Evolutionary conservation across 2,329 filamentous ascomycete species (phyloP), one percentile per base, ranked within the genome.

Genomic region (Pyricularia sp.): DNA sequence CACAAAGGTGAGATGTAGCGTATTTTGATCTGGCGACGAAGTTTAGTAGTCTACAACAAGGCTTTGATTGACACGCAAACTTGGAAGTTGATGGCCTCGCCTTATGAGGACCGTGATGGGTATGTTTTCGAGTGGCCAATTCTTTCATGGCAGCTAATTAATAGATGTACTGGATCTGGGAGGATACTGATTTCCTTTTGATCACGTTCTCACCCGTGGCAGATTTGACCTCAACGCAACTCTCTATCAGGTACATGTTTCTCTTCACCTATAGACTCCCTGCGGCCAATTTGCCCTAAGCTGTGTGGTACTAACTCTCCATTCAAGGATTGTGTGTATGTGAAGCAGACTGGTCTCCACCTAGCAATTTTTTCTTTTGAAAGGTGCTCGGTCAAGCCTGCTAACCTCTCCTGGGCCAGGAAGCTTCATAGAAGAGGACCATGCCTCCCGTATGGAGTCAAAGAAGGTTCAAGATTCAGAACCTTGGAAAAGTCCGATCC

Each of bases 191-290:
- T 13, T 40, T 40, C 3, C 19, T 26, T 24, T 12, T 19, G 13
- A 28, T n/a, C 40, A 49, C 16, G 5, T 22, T 62, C 19, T 33
- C 60, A 2, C 60, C 12, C 12, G 30, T 22, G 61, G 67, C 71
- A 92, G 90, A 62, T 97, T 96, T 71, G 90, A 96, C 74, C 96
- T 99, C 92, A 96, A 97, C 73, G 93, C 91, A 62, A 97, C 93
- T 2, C 81, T 87, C 63, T 94, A 92, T 72, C 89, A 97, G 80
- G 93, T 94, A 77, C 75, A 84, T 70, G 71, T 68, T 60, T 60
- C 62, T 55, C 24, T 57, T 6, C 53, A 12, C 22, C 12, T 28
- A 16, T 24, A 24, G 24, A 26, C 53, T 8, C 9, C 53, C 16
- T 12, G 26, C 26, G 2, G 53, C 10, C 16, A 28, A 28, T n/a